Conservation (phyloP, 2,329 filamentous ascomycete genomes). For the Mycosphaerelloides madeirae region DNA sequence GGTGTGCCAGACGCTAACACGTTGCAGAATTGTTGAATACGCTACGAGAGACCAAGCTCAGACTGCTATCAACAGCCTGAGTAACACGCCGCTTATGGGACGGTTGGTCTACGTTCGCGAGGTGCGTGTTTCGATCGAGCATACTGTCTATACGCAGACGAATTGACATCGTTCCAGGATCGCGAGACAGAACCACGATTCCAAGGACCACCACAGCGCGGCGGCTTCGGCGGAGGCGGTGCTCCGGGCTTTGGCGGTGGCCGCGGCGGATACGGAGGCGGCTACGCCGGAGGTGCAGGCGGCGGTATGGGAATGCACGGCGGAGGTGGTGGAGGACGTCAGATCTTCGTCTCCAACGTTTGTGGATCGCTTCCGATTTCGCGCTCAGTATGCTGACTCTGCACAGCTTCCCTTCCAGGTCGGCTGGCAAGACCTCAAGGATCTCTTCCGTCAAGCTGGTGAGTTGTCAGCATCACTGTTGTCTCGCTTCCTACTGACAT, state of each 20-base stretch:
- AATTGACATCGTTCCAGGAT: constrained; percentile 57
- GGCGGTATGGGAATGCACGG: constrained; percentile 46
- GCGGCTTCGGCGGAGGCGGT: constrained; percentile 53
- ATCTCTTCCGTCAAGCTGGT: constrained; percentile 97
- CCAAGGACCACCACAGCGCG: constrained; percentile 34
- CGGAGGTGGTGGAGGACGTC: constrained; percentile 64
- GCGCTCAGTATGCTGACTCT: constrained; percentile 17
- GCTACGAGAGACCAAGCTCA: constrained; percentile 98
- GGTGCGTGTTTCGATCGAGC: too few relatives aligned
- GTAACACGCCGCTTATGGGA: constrained; percentile 98
- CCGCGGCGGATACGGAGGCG: constrained; percentile 46
- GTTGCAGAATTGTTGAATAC: constrained; percentile 96
- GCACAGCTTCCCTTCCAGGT: constrained; percentile 89
- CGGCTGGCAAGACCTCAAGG: constrained; percentile 98
- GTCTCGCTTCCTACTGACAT: constrained; percentile 27
- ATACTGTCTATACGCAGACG: too few relatives aligned
- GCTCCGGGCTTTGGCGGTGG: constrained; percentile 57
- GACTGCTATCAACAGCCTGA: constrained; percentile 92
- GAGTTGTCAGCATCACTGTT: constrained; percentile 43
- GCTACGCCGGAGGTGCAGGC: constrained; percentile 38
- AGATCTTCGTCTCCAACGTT: constrained; percentile 98
- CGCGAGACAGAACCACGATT: constrained; percentile 97
- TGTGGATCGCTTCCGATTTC: constrained; percentile 47
- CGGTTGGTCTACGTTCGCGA: constrained; percentile 98
- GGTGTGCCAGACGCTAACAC: constrained; percentile 6